Conservation (phyloP, 1,284 basidiomycete genomes). For the Sporisorium scitamineum region DNA sequence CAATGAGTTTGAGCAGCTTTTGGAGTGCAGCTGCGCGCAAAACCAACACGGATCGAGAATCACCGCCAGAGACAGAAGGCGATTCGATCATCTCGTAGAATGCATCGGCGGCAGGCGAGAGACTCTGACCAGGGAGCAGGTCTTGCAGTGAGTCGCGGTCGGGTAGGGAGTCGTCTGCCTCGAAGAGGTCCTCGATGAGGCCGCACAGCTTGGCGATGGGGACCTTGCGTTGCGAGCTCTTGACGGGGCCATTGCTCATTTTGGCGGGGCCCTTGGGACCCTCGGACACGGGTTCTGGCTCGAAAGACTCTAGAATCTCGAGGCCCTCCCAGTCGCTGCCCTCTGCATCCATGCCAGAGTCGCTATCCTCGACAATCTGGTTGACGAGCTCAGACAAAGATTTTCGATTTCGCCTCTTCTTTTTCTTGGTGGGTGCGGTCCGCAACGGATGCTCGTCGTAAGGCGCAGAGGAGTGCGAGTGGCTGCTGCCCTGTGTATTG, state of each 20-base stretch:
- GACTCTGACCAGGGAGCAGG: constrained; percentile 74
- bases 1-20: constrained; percentile 44
- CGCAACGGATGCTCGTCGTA: background rate
- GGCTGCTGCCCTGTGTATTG: background rate
- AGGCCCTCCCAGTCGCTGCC: constrained; percentile 55
- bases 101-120: constrained; percentile 76
- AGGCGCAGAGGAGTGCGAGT: background rate
- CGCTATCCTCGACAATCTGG: constrained; percentile 45
- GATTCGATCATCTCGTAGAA: constrained; percentile 53
- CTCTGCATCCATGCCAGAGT: constrained; percentile 47
- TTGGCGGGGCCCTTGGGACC: constrained; percentile 25
- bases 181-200: constrained; percentile 85
- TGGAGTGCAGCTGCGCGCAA: constrained; percentile 41
- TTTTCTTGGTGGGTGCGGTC: constrained; percentile 18
- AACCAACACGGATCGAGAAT: constrained; percentile 26
- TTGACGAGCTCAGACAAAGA: constrained; percentile 34
- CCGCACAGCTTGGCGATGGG: constrained; percentile 80
- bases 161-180: constrained; percentile 84
- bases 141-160: constrained; percentile 75
- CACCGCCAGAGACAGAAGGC: constrained; percentile 23
- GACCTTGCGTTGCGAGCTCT: constrained; percentile 41
- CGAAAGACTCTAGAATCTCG: constrained; percentile 28
- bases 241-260: constrained; percentile 51
- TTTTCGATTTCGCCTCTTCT: constrained; percentile 24
- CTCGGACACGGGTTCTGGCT: constrained; percentile 13